A percentile compares a stretch with the other conserved stretches of the same genome.
Conservation (phyloP, 2,329 filamentous ascomycete genomes). For the Fusarium pseudograminearum region DNA sequence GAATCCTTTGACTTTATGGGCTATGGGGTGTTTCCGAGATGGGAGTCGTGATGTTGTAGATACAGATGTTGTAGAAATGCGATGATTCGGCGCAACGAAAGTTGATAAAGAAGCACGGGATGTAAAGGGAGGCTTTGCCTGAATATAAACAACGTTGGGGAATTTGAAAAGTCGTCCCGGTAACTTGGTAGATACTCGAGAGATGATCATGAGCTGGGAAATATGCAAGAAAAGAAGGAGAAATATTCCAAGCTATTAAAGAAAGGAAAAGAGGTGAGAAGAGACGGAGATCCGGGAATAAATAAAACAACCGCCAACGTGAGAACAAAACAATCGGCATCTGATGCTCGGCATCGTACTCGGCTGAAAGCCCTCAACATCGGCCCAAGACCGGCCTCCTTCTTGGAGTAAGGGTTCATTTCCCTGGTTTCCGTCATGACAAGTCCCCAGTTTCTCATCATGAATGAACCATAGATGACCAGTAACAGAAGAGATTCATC, state of each 20-base stretch:
- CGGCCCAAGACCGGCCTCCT: conserved; percentile 27
- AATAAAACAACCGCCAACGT: conserved; percentile 16
- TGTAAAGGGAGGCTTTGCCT: conserved; percentile 16
- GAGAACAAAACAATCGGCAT: conserved; percentile 21
- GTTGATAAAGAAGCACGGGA: conserved; percentile 15
- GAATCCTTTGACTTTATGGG: conserved; percentile 17
- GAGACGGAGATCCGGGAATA: conserved; percentile 22
- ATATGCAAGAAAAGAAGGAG: conserved; percentile 8
- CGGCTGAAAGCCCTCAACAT: conserved; percentile 24
- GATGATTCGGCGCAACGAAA: conserved; percentile 13
- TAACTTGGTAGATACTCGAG: conserved; percentile 32
- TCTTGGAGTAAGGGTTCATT: conserved; percentile 10
- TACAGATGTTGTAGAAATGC: conserved; percentile 10
- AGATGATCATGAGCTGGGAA: conserved; percentile 40
- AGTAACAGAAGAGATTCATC: conserved; percentile 16
- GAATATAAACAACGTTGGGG: conserved; percentile 20
- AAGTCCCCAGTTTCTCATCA: conserved; percentile 25
- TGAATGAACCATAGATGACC: conserved; percentile 12
- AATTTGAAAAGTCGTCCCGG: conserved; percentile 19
- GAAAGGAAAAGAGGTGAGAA: not conserved
- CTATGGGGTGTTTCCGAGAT: conserved; percentile 17
- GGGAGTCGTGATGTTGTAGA: conserved; percentile 8
- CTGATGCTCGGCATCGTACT: conserved; percentile 27
- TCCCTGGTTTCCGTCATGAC: conserved; percentile 11
- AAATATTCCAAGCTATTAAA: conserved; percentile 4